These are phyloP conservation scores for Sphagnum tenellum DNA, from an alignment of 225 moss, liverwort and hornwort species.

Conservation along the genomic window DNA sequence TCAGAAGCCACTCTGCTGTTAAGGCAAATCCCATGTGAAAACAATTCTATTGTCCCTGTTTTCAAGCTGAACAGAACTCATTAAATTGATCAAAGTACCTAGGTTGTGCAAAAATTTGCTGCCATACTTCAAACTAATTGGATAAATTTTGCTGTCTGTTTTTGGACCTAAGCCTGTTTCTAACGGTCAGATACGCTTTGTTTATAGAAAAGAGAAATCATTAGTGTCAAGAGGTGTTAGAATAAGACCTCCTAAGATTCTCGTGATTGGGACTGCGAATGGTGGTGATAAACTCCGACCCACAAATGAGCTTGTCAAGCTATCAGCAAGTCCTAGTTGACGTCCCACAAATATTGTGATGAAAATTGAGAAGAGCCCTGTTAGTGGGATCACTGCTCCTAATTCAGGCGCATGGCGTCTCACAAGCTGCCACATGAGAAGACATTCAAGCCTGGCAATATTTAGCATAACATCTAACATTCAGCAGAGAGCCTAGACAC, in stretches of 20 bases:
- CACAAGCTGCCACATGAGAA: constrained; percentile 20
- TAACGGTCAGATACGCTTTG: background rate
- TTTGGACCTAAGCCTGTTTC: no score
- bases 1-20: background rate
- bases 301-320: constrained; percentile 42
- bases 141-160: no score
- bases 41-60: background rate
- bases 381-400: constrained; percentile 33
- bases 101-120: no score
- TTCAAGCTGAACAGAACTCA: background rate
- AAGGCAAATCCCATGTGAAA: background rate
- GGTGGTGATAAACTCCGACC: constrained; percentile 43
- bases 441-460: no score
- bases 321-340: constrained; percentile 40
- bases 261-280: constrained; percentile 45
- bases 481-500: no score
- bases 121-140: no score
- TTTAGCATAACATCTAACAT: no score
- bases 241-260: constrained; percentile 32
- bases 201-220: no score
- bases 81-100: no score
- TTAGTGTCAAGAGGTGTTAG: background rate
- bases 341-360: constrained; percentile 37
- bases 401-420: constrained; percentile 33
- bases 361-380: constrained; percentile 50